phyloP scores from a whole-genome alignment of 441 rosid species.

The Syzygium syzygioides region DNA sequence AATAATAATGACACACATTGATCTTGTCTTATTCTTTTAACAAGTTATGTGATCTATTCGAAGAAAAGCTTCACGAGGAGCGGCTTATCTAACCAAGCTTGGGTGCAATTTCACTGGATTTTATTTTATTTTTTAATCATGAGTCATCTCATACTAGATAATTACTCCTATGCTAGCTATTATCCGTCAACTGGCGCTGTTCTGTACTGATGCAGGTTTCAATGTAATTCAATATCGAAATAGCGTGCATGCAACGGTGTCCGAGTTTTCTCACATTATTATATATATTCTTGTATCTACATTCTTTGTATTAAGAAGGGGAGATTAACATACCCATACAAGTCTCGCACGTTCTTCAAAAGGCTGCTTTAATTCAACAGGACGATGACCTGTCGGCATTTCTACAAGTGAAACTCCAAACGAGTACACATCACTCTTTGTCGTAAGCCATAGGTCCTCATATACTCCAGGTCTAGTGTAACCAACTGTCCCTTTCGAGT shows the following conservation, averaged over 20 bases:
- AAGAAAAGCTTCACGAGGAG: background rate
- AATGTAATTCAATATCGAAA: background rate
- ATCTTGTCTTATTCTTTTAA: background rate
- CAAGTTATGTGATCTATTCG: background rate
- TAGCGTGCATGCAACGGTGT: background rate
- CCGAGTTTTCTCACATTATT: background rate
- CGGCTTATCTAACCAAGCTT: background rate
- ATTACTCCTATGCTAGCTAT: background rate
- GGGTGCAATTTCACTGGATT: background rate
- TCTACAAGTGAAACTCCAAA: slow-evolving; percentile 84
- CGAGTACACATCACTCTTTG: slow-evolving; percentile 91
- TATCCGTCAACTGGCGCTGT: background rate
- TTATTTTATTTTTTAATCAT: background rate
- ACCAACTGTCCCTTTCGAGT: slow-evolving; percentile 95
- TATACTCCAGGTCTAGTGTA: slow-evolving; percentile 93
- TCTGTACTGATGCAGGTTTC: background rate
- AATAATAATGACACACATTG: background rate
- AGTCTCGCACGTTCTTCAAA: slow-evolving; percentile 63
- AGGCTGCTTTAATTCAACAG: slow-evolving; percentile 61
- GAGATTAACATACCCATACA: slow-evolving; percentile 59
- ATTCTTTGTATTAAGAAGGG: background rate
- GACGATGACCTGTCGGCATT: slow-evolving; percentile 83
- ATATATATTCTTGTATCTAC: background rate
- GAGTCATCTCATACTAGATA: background rate
- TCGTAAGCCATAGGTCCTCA: slow-evolving; percentile 82